Evolutionary conservation across 495 filamentous ascomycete species (phyloP).

Genomic region (Polyplosphaeria fusca): DNA sequence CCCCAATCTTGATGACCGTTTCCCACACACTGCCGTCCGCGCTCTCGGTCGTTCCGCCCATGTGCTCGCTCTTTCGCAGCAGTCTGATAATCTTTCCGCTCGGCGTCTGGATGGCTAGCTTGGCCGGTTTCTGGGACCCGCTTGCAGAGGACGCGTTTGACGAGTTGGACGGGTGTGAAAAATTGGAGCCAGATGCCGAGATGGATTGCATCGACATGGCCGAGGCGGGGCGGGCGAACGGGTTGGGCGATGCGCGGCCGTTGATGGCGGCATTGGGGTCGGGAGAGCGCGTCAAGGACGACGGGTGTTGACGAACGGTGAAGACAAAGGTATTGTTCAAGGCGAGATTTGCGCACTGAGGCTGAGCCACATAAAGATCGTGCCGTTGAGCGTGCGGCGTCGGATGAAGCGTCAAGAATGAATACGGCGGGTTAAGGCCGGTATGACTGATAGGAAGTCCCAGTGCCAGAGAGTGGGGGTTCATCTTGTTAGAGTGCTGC

Average conservation of each 20-base stretch:
- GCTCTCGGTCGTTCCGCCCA: constrained; percentile 46
- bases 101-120: constrained; percentile 90
- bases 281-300: constrained; percentile 55
- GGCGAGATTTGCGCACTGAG: constrained; percentile 81
- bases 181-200: constrained; percentile 57
- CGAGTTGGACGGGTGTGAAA: constrained; percentile 37
- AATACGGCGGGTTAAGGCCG: constrained; percentile 88
- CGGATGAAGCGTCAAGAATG: constrained; percentile 88
- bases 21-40: constrained; percentile 85
- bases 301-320: constrained; percentile 86
- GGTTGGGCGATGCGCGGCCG: constrained; percentile 60
- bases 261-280: constrained; percentile 35
- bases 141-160: constrained; percentile 4
- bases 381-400: constrained; percentile 95
- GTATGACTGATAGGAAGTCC: constrained; percentile 87
- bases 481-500: constrained; percentile 83
- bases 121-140: constrained; percentile 71
- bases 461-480: constrained; percentile 86
- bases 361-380: constrained; percentile 93
- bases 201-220: constrained; percentile 78
- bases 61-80: constrained; percentile 76
- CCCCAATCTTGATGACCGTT: constrained; percentile 94
- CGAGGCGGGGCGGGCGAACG: constrained; percentile 70
- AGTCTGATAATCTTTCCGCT: constrained; percentile 92
- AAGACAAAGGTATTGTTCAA: constrained; percentile 98